Evolutionary conservation across 441 rosid species (phyloP).

Genomic region (Populus hybrid): DNA sequence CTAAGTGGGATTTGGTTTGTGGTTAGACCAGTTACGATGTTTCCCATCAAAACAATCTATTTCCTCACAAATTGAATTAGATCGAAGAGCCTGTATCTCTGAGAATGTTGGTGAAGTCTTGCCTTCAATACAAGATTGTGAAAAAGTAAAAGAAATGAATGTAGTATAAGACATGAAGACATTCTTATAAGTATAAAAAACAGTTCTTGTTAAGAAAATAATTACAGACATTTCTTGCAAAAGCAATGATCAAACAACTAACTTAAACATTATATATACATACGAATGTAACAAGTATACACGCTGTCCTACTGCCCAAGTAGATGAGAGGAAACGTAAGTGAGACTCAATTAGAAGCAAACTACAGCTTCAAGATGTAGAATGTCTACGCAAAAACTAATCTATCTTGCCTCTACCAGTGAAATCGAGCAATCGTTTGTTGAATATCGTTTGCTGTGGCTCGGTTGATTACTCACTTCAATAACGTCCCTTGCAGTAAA

Average conservation of each 20-base stretch:
- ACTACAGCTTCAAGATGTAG: too few relatives aligned
- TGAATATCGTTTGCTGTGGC: background rate
- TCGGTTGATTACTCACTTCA: background rate
- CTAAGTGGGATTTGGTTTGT: background rate
- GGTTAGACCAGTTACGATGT: background rate
- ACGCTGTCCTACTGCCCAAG: too few relatives aligned
- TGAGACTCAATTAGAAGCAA: too few relatives aligned
- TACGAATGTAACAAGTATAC: too few relatives aligned
- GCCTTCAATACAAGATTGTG: background rate
- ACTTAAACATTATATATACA: too few relatives aligned
- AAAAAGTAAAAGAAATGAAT: background rate
- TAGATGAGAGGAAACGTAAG: too few relatives aligned
- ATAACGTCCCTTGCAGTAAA: slow-evolving; percentile 23
- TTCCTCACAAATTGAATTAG: background rate
- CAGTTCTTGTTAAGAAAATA: background rate
- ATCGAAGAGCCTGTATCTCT: background rate
- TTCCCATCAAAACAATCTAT: background rate
- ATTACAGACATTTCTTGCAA: background rate
- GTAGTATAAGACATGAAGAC: background rate
- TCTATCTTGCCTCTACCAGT: slow-evolving; percentile 5
- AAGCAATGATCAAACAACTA: background rate
- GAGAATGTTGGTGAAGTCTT: background rate
- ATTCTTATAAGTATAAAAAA: background rate
- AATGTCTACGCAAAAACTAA: too few relatives aligned
- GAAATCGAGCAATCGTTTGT: background rate